These are phyloP conservation scores for Raddia guianensis DNA, from an alignment of 176 grass and related monocot species.

Conservation along the genomic window DNA sequence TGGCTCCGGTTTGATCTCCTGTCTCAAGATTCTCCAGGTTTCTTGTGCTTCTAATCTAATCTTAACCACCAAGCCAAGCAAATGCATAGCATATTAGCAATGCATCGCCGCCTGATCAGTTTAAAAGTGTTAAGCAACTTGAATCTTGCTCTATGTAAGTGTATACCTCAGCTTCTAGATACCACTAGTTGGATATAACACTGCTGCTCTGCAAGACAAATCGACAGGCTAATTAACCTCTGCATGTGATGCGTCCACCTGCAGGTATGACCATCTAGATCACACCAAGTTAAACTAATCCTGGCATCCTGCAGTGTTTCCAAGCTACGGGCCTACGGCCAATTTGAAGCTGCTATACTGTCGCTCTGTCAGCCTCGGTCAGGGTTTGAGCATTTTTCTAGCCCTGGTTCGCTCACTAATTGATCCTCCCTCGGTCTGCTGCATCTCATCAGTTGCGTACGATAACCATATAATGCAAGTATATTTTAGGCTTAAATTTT, in stretches of 20 bases:
- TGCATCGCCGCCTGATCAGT: not conserved
- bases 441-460: too few species aligned
- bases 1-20: too few species aligned
- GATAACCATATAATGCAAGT: too few species aligned
- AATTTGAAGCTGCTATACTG: not conserved
- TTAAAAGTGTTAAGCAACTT: not conserved
- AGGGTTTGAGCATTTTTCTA: not conserved
- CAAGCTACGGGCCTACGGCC: not conserved
- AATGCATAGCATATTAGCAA: not conserved
- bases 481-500: too few species aligned
- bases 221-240: not conserved
- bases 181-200: too few species aligned
- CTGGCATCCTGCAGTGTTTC: not conserved
- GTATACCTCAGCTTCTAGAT: not conserved
- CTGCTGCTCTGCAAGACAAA: not conserved
- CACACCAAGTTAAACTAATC: not conserved
- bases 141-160: not conserved
- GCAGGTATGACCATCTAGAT: not conserved
- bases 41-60: constrained; percentile 19
- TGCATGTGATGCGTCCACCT: constrained; percentile 21
- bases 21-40: constrained; percentile 21
- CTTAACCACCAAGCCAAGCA: not conserved
- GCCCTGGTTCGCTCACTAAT: not conserved
- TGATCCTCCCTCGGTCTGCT: too few species aligned
- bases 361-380: not conserved